Base-by-base conservation (phyloP, 2,329 filamentous ascomycete species). In the Davidsoniella neocaledoniae region DNA sequence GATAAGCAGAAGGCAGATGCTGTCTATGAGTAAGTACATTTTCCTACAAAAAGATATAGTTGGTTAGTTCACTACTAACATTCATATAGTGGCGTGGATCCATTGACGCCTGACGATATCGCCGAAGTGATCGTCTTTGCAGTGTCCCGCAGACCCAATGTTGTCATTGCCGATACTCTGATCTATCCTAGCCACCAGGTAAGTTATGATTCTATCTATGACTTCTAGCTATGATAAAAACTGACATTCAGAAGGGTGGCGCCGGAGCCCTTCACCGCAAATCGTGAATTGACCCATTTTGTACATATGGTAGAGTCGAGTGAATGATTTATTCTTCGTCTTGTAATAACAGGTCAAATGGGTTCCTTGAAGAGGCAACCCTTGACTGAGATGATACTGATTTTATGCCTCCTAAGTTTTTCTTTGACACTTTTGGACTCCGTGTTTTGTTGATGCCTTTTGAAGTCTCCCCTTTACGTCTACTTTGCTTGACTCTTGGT, bases 1-100 rank as follows among this genome's bases (percentile, higher is more conserved):
- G 88, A 95, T 63, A 88, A 88, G 70, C 62, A 72, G 54, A 94
- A 94, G 71, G 88, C 88, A 4, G 84, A 91, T 68, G 83, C 85
- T 46, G 86, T 94, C 48, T 94, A 94, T 64, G 79, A 80, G 80
- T 83, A 66, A 65, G 77, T 33, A 33, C 29, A 68, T 25, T 37
- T n/a, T n/a, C 16, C 19, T 4, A 17, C n/a, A 19, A 6, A 16
- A n/a, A 8, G 4, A 41, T 43, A 48, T 7, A 19, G 12, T 2
- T 26, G 6, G 37, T 19, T 3, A 42, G 7, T 26, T 38, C 4
- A 39, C 16, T 38, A 45, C 48, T 44, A 33, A 48, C 16, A 4
- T 17, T 38, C 23, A 23, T 55, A 54, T 55, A 83, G 80, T 52
- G 82, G 81, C 47, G 81, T 76, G 57, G 83, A 93, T 56, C 87